A percentile compares a stretch with the other conserved stretches of the same genome.
Evolutionary conservation across 768 basidiomycete species (phyloP).

Genomic region (Inosperma sp.): DNA sequence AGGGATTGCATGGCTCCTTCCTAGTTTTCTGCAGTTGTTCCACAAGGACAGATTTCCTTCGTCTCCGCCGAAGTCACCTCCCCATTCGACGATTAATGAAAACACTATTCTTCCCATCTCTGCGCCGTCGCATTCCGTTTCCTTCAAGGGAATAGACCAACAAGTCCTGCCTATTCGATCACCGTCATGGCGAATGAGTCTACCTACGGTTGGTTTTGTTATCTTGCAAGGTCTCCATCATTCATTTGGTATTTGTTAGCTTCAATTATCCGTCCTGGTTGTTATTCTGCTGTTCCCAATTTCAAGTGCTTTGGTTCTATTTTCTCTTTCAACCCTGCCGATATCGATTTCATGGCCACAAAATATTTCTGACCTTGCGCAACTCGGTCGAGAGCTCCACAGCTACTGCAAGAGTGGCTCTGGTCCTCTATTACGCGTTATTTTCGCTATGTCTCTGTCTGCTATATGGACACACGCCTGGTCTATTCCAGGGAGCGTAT

Average conservation of each 20-base stretch:
- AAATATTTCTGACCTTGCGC: conserved; percentile 69
- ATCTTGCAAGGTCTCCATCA: too few relatives aligned
- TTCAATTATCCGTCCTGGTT: conserved; percentile 37
- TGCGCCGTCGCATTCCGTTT: too few relatives aligned
- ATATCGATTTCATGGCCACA: conserved; percentile 74
- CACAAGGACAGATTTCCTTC: too few relatives aligned
- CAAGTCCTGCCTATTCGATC: too few relatives aligned
- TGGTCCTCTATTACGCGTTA: conserved; percentile 65
- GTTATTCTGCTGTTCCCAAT: conserved; percentile 55
- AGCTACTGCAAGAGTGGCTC: conserved; percentile 71
- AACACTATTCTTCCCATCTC: too few relatives aligned
- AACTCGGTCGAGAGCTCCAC: conserved; percentile 70
- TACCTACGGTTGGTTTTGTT: conserved; percentile 29
- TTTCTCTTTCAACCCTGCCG: conserved; percentile 75
- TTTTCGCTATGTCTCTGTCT: conserved; percentile 76
- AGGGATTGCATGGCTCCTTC: too few relatives aligned
- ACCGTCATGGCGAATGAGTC: conserved; percentile 22
- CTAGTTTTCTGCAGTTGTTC: too few relatives aligned
- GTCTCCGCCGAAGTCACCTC: too few relatives aligned
- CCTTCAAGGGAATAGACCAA: too few relatives aligned
- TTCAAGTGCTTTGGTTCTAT: conserved; percentile 63
- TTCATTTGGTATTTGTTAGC: conserved; percentile 21
- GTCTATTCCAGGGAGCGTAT: conserved; percentile 92
- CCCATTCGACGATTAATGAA: too few relatives aligned
- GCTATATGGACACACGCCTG: conserved; percentile 96